Conservation (phyloP, 2,329 filamentous ascomycete genomes). For the Camillea tinctor region DNA sequence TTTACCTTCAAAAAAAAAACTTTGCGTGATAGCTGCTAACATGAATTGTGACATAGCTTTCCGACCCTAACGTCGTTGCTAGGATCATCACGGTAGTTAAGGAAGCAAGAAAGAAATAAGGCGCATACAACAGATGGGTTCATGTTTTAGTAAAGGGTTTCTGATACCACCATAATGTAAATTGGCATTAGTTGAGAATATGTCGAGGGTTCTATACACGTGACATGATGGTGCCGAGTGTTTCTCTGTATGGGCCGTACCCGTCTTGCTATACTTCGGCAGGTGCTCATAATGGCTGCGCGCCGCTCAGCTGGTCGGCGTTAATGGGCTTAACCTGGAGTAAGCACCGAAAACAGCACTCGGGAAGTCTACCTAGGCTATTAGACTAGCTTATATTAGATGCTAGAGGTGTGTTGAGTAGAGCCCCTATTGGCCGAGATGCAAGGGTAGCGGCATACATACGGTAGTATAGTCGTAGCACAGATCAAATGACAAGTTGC, state of each 20-base stretch:
- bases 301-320: background rate
- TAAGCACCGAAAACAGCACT: background rate
- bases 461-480: too few species aligned
- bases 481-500: background rate
- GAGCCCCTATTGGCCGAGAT: background rate
- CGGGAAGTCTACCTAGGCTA: too few species aligned
- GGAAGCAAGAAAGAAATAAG: constrained; percentile 54
- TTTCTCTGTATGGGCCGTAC: background rate
- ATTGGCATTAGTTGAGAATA: background rate
- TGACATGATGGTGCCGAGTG: background rate
- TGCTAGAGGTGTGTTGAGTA: background rate
- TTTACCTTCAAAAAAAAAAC: too few species aligned
- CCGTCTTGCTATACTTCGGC: background rate
- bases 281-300: background rate
- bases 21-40: constrained; percentile 6
- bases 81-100: constrained; percentile 86
- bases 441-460: background rate
- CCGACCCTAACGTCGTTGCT: constrained; percentile 83
- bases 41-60: constrained; percentile 57
- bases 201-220: background rate
- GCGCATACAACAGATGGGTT: constrained; percentile 9
- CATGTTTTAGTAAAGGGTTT: constrained; percentile 6
- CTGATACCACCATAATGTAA: constrained; percentile 17
- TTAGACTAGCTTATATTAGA: background rate
- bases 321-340: background rate